Conservation (phyloP, 495 filamentous ascomycete genomes). For the Paragyromitra xinjiangensis region DNA sequence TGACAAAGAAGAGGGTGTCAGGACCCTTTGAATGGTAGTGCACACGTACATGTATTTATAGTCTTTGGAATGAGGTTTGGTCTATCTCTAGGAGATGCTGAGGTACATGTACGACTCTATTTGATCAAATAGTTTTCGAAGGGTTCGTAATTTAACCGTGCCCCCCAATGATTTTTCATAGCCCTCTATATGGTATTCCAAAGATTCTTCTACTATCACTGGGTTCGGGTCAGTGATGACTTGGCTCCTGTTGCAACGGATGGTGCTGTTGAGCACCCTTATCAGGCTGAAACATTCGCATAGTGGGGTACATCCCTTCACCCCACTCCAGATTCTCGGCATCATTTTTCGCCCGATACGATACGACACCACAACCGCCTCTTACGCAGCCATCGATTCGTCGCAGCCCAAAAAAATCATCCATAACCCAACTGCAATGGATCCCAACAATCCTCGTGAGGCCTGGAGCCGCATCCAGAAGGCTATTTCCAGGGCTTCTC, state of each 20-base stretch:
- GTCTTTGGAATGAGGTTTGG: no score
- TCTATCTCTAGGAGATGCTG: no score
- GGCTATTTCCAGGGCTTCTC: slow-evolving; percentile 64
- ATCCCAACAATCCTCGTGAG: slow-evolving; percentile 66
- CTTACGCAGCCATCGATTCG: slow-evolving; percentile 23
- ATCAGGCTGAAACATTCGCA: slow-evolving; percentile 45
- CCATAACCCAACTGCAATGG: slow-evolving; percentile 48
- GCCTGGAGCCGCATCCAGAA: slow-evolving; percentile 72
- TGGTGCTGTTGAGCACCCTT: not conserved
- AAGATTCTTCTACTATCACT: no score
- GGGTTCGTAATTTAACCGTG: no score
- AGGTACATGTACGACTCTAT: no score
- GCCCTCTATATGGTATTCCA: no score
- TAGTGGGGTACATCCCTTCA: slow-evolving; percentile 41
- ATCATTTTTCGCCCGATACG: slow-evolving; percentile 39
- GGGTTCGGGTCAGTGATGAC: no score
- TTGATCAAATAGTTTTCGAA: no score
- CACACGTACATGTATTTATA: no score
- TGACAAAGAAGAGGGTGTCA: no score
- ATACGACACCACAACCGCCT: slow-evolving; percentile 19
- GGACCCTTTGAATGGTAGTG: no score
- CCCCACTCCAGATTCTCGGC: slow-evolving; percentile 37
- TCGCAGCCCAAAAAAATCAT: slow-evolving; percentile 10
- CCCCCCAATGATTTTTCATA: no score
- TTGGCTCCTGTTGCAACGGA: not conserved